phyloP scores from a whole-genome alignment of 2,329 filamentous ascomycete species.

The Nemania sp. region DNA sequence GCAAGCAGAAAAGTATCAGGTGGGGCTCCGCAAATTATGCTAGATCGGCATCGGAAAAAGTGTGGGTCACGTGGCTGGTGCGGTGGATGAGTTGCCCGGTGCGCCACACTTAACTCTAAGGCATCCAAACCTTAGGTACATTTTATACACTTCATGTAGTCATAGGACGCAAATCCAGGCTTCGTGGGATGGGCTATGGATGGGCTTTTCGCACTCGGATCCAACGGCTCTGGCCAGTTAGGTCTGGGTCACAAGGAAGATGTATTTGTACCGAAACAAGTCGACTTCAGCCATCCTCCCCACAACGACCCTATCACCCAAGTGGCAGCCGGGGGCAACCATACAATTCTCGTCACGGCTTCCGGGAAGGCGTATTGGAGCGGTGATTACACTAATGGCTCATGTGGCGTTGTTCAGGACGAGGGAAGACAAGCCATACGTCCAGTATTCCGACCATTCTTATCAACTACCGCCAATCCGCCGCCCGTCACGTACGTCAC shows the following conservation, averaged over 20 bases:
- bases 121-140: not conserved
- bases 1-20: slow-evolving; percentile 20
- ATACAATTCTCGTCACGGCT: slow-evolving; percentile 73
- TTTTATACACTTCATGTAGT: not conserved
- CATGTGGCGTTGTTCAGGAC: slow-evolving; percentile 52
- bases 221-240: slow-evolving; percentile 75
- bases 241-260: slow-evolving; percentile 73
- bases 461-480: slow-evolving; percentile 38
- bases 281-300: slow-evolving; percentile 54
- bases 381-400: slow-evolving; percentile 61
- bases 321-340: slow-evolving; percentile 75
- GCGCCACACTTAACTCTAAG: too few species aligned
- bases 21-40: not conserved
- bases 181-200: slow-evolving; percentile 43
- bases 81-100: too few species aligned
- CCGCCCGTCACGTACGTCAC: slow-evolving; percentile 53
- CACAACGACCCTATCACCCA: slow-evolving; percentile 42
- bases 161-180: not conserved
- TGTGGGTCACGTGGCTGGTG: slow-evolving; percentile 7
- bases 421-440: slow-evolving; percentile 33
- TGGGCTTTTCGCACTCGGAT: slow-evolving; percentile 70
- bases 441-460: slow-evolving; percentile 46
- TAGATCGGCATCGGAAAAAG: slow-evolving; percentile 24
- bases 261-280: slow-evolving; percentile 66
- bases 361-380: slow-evolving; percentile 64